Conservation (phyloP, 495 filamentous ascomycete species). For the Tetracladium setigerum region DNA sequence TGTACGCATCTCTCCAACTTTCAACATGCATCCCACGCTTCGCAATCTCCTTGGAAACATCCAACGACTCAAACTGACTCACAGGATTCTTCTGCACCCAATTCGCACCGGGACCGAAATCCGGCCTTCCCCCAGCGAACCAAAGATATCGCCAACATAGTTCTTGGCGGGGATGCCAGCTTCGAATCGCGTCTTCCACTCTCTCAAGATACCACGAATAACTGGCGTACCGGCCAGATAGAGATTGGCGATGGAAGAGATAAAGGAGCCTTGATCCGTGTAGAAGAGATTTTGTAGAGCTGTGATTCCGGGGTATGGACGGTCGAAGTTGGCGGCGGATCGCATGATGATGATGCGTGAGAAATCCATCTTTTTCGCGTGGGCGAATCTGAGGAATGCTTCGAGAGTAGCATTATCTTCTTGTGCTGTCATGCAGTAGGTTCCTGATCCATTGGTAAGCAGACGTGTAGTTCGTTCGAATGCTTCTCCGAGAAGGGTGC, state of each 20-base stretch:
- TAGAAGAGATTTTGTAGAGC: constrained; percentile 50
- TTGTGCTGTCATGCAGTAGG: constrained; percentile 61
- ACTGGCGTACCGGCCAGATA: constrained; percentile 61
- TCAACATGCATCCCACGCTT: constrained; percentile 45
- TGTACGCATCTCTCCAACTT: no score
- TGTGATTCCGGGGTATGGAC: constrained; percentile 49
- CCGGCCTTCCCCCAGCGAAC: constrained; percentile 53
- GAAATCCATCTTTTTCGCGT: constrained; percentile 52
- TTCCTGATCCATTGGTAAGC: constrained; percentile 57
- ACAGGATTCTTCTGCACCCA: no score
- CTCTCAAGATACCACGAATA: constrained; percentile 54
- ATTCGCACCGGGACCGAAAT: constrained; percentile 44
- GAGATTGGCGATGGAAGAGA: constrained; percentile 55
- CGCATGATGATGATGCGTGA: constrained; percentile 62
- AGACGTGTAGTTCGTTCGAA: constrained; percentile 55
- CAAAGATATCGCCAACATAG: constrained; percentile 65
- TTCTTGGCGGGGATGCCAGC: constrained; percentile 51
- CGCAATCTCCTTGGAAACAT: constrained; percentile 11
- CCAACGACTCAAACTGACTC: no score
- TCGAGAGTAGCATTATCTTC: constrained; percentile 66
- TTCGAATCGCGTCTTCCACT: constrained; percentile 50
- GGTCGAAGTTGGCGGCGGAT: constrained; percentile 62
- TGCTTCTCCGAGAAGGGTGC: constrained; percentile 45
- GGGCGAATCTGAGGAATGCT: constrained; percentile 48
- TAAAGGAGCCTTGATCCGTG: constrained; percentile 51